Evolutionary conservation across 2,329 filamentous ascomycete species (phyloP), one percentile per base, ranked within the genome.

Genomic region (Phaeosphaeriaceae sp.): DNA sequence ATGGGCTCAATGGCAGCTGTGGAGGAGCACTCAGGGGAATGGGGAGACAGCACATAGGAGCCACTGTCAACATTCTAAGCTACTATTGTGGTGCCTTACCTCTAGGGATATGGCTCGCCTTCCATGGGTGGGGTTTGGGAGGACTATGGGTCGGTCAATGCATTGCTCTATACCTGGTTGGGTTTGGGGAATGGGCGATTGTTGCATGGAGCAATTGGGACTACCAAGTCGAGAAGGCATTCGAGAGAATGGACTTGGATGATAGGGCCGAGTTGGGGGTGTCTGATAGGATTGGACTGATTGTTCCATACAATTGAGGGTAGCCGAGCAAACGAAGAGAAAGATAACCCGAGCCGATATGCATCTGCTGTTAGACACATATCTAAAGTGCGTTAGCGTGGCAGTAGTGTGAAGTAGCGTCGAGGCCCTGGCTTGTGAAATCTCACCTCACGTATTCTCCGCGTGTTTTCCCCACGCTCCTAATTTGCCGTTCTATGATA

Each of bases 81-180:
- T 96, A 96, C 72, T 96, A 96, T 70, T 85, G 86, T 57, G 89
- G 88, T 49, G 90, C 90, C 1, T 71, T 95, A 46, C 91, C 91
- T 0, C 76, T 87, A n/a, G 90, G 91, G 0, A 89, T 95, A 45
- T 94, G 84, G 74, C 83, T 96, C 23, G 90, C 91, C 1, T 94
- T 94, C 62, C 84, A 94, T 65, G 90, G 90, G 15, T 94, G 90
- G 90, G 90, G 90, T 0, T 76, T 95, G 2, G 79, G 81, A 15
- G 91, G 91, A 0, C 75, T 96, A 13, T 96, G 91, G 91, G 77
- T 94, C 28, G 91, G 90, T 13, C 89, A 93, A 67, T 92, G 89
- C 64, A 85, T 75, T 48, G 74, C 73, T 8, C 56, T 96, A 26
- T 95, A 92, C 67, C 76, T 94, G 17, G 91, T 95, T 0, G 91